Base-by-base conservation (phyloP, 306 rosid species). In the Lagenaria siceraria region DNA sequence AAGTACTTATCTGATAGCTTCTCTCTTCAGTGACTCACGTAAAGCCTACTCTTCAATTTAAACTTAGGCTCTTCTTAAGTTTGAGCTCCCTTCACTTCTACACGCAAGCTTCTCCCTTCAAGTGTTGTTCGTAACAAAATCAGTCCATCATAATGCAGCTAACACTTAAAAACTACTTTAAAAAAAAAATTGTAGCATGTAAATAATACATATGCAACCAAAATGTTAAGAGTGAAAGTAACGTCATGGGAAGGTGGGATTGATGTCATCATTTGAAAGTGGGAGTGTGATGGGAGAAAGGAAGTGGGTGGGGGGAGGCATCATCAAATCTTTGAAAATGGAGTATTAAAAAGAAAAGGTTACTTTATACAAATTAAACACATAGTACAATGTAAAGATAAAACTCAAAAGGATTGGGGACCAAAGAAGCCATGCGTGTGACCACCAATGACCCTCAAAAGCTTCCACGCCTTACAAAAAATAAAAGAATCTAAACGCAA, bases 321-420 rank as follows among this genome's bases (percentile, higher is more conserved):
- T 93, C 98, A 93, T 93, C 96, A 87, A 87, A 79, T 85, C 88
- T 89, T 93, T 93, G 95, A 91, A 90, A 84, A 85, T 77, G 83
- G 55, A 84, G 76, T 80, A 77, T 78, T 59, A 70, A 75, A 69
- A 14, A 56, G 11, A 66, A 33, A 54, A 78, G 78, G 61, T 29
- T n/a, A n/a, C 12, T 22, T 24, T 51, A 78, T 31, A 59, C 78
- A 71, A 62, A 40, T 11, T 7, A 72, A 25, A 61, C 36, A 63
- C 36, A 63, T 33, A 33, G 70, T 63, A 63, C 70, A 59, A 78
- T 77, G 48, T 56, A 59, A 31, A 81, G 40, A 38, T 19, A 66
- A 11, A 81, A 74, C 75, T 33, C 54, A 38, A 13, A 40, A 64
- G 36, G 53, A 81, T 66, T 55, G 22, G 90, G 96, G 98, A 88